phyloP scores from a whole-genome alignment of 1,284 basidiomycete genomes.

The Austroboletus novae-zelandiae region DNA sequence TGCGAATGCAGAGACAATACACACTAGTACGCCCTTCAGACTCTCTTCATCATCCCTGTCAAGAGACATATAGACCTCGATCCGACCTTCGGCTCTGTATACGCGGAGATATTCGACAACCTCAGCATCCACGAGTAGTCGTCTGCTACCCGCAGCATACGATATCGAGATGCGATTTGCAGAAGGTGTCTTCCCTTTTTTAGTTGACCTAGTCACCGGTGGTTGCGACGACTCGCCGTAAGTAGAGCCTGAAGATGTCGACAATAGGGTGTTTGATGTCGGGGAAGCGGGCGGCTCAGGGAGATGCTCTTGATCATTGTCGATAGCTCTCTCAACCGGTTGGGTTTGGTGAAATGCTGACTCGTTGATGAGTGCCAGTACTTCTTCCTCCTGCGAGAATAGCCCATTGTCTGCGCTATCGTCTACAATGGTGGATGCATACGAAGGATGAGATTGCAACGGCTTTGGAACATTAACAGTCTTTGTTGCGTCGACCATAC shows the following conservation, averaged over 20 bases:
- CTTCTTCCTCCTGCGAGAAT: slow-evolving; percentile 33
- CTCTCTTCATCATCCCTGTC: slow-evolving; percentile 51
- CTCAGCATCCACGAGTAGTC: slow-evolving; percentile 87
- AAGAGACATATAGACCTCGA: slow-evolving; percentile 76
- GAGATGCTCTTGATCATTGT: slow-evolving; percentile 44
- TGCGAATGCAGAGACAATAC: slow-evolving; percentile 24
- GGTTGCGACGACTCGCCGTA: slow-evolving; percentile 33
- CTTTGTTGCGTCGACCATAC: slow-evolving; percentile 4
- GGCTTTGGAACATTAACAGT: slow-evolving; percentile 25
- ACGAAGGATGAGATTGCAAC: slow-evolving; percentile 40
- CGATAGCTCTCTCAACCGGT: slow-evolving; percentile 13
- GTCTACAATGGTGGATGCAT: slow-evolving; percentile 49
- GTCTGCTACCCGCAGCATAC: slow-evolving; percentile 83
- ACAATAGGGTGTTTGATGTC: slow-evolving; percentile 49
- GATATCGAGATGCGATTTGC: slow-evolving; percentile 90
- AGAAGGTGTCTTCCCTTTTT: slow-evolving; percentile 48
- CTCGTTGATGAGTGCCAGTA: slow-evolving; percentile 12
- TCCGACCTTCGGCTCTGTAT: slow-evolving; percentile 77
- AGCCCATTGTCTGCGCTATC: slow-evolving; percentile 37
- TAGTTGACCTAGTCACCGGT: slow-evolving; percentile 8
- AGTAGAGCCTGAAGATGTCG: slow-evolving; percentile 48
- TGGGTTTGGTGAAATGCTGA: slow-evolving; percentile 7
- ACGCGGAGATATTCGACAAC: slow-evolving; percentile 82
- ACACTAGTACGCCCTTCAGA: slow-evolving; percentile 74
- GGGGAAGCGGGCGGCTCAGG: slow-evolving; percentile 57